Conservation (phyloP, 2,329 filamentous ascomycete genomes). For the Monilinia aucupariae region DNA sequence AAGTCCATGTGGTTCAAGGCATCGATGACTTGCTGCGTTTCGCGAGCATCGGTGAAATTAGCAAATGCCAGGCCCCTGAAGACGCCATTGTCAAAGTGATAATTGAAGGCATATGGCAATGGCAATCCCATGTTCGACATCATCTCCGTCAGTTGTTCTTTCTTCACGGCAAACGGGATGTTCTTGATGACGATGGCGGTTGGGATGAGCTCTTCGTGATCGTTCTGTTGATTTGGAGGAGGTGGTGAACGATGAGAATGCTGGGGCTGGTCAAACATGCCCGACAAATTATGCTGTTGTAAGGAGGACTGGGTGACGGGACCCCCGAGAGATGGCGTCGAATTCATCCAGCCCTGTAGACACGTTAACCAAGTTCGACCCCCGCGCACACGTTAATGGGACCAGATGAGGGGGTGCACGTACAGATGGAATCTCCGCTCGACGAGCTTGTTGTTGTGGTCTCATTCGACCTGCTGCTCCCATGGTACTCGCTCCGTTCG, state of each 20-base stretch:
- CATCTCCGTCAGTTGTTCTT: conserved; percentile 84
- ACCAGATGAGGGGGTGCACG: conserved; percentile 49
- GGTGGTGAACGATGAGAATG: conserved; percentile 24
- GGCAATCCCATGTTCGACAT: conserved; percentile 95
- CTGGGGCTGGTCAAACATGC: conserved; percentile 27
- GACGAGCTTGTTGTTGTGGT: conserved; percentile 43
- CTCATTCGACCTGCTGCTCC: conserved; percentile 57
- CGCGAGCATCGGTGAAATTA: conserved; percentile 93
- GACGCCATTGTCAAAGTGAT: conserved; percentile 97
- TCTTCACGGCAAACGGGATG: conserved; percentile 96
- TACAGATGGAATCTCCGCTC: conserved; percentile 59
- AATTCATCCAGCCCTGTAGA: conserved; percentile 39
- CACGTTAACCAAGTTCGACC: conserved; percentile 2
- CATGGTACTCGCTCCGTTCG: conserved; percentile 56
- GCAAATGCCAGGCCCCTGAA: conserved; percentile 95
- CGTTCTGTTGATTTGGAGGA: conserved; percentile 21
- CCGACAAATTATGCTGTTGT: conserved; percentile 21
- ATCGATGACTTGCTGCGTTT: conserved; percentile 88
- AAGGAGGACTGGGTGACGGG: conserved; percentile 10
- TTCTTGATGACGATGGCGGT: conserved; percentile 99
- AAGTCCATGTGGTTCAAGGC: conserved; percentile 94
- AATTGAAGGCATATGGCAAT: conserved; percentile 97
- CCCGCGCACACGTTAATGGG: conserved; percentile 23
- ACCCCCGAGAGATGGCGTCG: conserved; percentile 42
- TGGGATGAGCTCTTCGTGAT: conserved; percentile 79